Base-by-base conservation (phyloP, 805 yeast genomes). In the Candida wancherniae region DNA sequence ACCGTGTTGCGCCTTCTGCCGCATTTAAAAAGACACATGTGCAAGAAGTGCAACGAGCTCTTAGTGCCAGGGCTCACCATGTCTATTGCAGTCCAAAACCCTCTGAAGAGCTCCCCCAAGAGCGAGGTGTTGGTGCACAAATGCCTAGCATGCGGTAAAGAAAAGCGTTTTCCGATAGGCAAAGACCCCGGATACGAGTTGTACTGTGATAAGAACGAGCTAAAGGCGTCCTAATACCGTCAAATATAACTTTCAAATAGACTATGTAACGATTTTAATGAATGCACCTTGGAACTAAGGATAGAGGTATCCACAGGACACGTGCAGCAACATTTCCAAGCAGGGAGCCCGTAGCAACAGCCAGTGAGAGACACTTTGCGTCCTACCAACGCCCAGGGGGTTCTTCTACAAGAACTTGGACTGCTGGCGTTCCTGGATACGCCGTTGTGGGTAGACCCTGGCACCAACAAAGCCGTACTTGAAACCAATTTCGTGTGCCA, bases 401-500 rank as follows among this genome's bases (percentile, higher is more conserved):
- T 5, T 10, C 17, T 10, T 8, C 11, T 15, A 39, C 19, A 36
- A 26, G 17, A 28, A 40, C 25, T 31, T 39, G 36, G 42, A 46
- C 33, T 32, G 47, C 31, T 34, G 41, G 40, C 45, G 50, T 29
- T 43, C 42, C 31, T 45, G 49, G 28, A 53, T 35, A 39, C 65
- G 51, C 35, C 51, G 43, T 9, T 58, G 53, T 1, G 72, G 73
- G 29, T 58, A 54, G 30, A 76, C 86, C 49, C 69, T 71, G 9
- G 87, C 87, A 5, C 82, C 86, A 14, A 67, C 50, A 84, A 92
- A 83, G 26, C 84, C 78, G 59, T 75, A 80, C 28, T 70, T 68
- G 63, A 84, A 84, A 5, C 95, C 94, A 23, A 90, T 60, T 50
- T 90, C 97, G 53, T 88, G 96, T 6, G 97, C 97, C 36, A 85